Conservation (phyloP, 768 basidiomycete genomes). For the Naematelia encephala region DNA sequence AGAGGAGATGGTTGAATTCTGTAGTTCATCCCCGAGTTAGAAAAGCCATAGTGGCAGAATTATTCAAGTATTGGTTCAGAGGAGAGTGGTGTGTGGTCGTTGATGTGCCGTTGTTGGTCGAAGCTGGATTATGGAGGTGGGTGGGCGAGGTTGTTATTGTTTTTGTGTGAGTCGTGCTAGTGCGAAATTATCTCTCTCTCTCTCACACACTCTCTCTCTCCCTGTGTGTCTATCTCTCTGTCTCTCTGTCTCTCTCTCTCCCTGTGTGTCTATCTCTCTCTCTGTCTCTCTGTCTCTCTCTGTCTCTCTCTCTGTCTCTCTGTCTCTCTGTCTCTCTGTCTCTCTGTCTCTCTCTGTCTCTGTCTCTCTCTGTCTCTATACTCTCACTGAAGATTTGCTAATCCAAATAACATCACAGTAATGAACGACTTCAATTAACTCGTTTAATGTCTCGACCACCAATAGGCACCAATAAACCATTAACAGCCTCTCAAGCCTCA, state of each 20-base stretch:
- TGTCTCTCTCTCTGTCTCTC: too few relatives aligned
- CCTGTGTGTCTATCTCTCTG: too few relatives aligned
- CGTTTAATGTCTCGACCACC: conserved; percentile 66
- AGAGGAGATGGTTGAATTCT: conserved; percentile 69
- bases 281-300: too few relatives aligned
- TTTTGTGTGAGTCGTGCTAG: conserved; percentile 80
- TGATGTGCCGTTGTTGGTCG: conserved; percentile 89
- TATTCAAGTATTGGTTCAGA: conserved; percentile 67
- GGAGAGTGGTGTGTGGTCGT: conserved; percentile 77
- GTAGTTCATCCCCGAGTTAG: conserved; percentile 92
- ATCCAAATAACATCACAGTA: too few relatives aligned
- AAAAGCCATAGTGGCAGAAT: conserved; percentile 66
- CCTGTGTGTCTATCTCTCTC: too few relatives aligned
- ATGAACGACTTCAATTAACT: conserved; percentile 74
- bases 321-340: too few relatives aligned
- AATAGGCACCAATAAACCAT: conserved; percentile 45
- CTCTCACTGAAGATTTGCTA: too few relatives aligned
- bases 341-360: too few relatives aligned
- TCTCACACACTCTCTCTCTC: too few relatives aligned
- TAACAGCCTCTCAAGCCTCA: conserved; percentile 64
- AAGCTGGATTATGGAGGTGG: conserved; percentile 77
- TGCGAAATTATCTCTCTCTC: too few relatives aligned
- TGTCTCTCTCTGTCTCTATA: too few relatives aligned
- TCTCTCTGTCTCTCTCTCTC: too few relatives aligned
- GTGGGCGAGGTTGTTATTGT: conserved; percentile 83